Evolutionary conservation across 2,329 filamentous ascomycete species (phyloP).

Genomic region (Colletotrichum paranaense): DNA sequence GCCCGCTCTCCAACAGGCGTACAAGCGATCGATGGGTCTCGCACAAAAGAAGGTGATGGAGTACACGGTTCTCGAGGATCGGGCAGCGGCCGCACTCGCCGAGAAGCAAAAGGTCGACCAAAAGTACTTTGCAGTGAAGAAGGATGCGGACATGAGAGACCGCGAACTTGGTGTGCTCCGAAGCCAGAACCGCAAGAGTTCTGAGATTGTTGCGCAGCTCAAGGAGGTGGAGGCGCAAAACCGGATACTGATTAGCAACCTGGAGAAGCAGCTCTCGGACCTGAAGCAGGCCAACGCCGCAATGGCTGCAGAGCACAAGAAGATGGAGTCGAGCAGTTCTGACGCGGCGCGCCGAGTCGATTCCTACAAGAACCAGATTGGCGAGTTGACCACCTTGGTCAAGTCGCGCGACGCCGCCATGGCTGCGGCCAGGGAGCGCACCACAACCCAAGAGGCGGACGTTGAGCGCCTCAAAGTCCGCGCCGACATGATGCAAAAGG

Average conservation of each 20-base stretch:
- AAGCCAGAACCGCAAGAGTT: slow-evolving; percentile 87
- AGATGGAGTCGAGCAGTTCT: slow-evolving; percentile 76
- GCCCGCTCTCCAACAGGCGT: slow-evolving; percentile 88
- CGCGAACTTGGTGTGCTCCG: slow-evolving; percentile 83
- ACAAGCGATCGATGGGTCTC: slow-evolving; percentile 86
- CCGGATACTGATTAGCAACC: slow-evolving; percentile 79
- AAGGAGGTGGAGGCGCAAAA: slow-evolving; percentile 90
- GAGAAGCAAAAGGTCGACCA: slow-evolving; percentile 98
- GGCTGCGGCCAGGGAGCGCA: slow-evolving; percentile 63
- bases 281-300: slow-evolving; percentile 81
- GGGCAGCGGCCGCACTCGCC: slow-evolving; percentile 76
- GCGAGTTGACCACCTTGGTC: slow-evolving; percentile 79
- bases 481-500: slow-evolving; percentile 82
- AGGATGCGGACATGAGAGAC: slow-evolving; percentile 88
- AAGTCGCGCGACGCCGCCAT: slow-evolving; percentile 78
- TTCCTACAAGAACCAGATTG: slow-evolving; percentile 78
- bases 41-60: slow-evolving; percentile 90
- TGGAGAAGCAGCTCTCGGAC: slow-evolving; percentile 92
- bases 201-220: slow-evolving; percentile 91
- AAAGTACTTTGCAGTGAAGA: slow-evolving; percentile 97
- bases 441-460: slow-evolving; percentile 76
- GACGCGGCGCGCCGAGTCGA: slow-evolving; percentile 80
- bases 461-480: slow-evolving; percentile 83
- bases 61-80: slow-evolving; percentile 80
- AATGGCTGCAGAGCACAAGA: slow-evolving; percentile 78